These are phyloP conservation scores for Xylaria sp. DNA, from an alignment of 2,329 filamentous ascomycete species.

Conservation along the genomic window DNA sequence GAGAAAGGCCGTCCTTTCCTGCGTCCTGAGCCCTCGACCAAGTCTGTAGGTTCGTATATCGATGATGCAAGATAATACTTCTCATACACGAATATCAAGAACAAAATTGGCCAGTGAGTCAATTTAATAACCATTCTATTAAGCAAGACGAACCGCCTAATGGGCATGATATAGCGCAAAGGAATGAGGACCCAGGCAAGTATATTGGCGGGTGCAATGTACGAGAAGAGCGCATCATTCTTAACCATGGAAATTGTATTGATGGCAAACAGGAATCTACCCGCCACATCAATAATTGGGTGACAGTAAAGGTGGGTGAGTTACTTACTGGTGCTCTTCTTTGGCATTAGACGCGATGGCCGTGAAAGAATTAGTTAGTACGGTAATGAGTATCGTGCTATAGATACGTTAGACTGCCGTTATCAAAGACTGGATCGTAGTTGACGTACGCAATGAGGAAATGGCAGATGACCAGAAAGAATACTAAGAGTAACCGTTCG, in stretches of 20 bases:
- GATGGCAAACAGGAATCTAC: constrained; percentile 86
- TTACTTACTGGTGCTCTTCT: constrained; percentile 79
- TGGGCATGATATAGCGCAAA: constrained; percentile 80
- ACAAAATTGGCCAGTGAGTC: constrained; percentile 88
- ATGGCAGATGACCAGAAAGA: constrained; percentile 94
- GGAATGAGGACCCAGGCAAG: constrained; percentile 91
- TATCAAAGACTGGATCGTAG: neutral
- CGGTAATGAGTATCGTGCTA: constrained; percentile 89
- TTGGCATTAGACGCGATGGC: constrained; percentile 91
- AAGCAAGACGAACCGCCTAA: constrained; percentile 82
- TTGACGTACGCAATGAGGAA: constrained; percentile 79
- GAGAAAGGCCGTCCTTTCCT: constrained; percentile 62
- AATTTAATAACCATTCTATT: constrained; percentile 93
- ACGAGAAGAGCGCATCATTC: constrained; percentile 95
- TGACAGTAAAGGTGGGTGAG: neutral
- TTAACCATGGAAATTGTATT: constrained; percentile 99
- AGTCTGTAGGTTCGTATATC: constrained; percentile 84
- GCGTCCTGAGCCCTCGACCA: constrained; percentile 76
- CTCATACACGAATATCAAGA: constrained; percentile 89
- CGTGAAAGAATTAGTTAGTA: constrained; percentile 97
- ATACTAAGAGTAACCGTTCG: constrained; percentile 77
- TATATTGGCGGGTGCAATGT: constrained; percentile 90
- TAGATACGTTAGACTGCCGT: constrained; percentile 35
- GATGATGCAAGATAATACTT: constrained; percentile 78
- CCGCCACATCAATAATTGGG: constrained; percentile 24